A percentile compares a stretch with the other conserved stretches of the same genome.
Evolutionary conservation across 1,284 basidiomycete genomes (phyloP).

Genomic region (Phellopilus nigrolimitatus): DNA sequence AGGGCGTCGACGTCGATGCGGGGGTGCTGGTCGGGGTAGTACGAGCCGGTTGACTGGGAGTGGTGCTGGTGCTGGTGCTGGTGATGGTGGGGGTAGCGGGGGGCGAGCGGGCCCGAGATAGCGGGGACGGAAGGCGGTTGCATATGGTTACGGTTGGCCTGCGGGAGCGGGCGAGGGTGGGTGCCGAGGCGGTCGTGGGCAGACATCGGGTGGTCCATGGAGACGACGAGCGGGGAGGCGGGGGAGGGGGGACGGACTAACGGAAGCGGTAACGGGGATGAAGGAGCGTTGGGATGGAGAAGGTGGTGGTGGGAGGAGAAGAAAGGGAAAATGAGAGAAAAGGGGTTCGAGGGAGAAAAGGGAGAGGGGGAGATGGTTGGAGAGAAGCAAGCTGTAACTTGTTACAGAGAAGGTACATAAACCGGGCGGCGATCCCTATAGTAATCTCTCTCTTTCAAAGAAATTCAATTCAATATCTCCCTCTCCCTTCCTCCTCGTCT

Average conservation of each 20-base stretch:
- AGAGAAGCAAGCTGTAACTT: background rate
- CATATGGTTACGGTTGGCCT: background rate
- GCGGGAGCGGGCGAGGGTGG: background rate
- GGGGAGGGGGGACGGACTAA: conserved; percentile 10
- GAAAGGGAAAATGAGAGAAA: background rate
- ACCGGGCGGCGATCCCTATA: too few species aligned
- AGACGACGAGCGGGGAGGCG: conserved; percentile 22
- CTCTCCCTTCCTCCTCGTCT: too few species aligned
- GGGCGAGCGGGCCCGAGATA: background rate
- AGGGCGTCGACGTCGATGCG: conserved; percentile 17
- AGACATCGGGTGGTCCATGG: background rate
- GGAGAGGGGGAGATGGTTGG: conserved; percentile 2
- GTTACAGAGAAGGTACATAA: too few species aligned
- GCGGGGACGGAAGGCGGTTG: background rate
- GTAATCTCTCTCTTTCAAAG: too few species aligned
- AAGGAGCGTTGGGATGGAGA: conserved; percentile 20
- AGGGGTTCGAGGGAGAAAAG: conserved; percentile 1
- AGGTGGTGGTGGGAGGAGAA: too few species aligned
- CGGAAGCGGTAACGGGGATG: background rate
- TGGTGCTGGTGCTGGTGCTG: conserved; percentile 13
- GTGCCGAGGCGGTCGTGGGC: background rate
- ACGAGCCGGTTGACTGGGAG: background rate
- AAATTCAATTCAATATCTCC: too few species aligned
- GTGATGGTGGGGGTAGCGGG: background rate
- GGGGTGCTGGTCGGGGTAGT: conserved; percentile 4